These are phyloP conservation scores for Yamagishiella unicocca DNA, from an alignment of 139 green algal genomes.

Conservation along the genomic window DNA sequence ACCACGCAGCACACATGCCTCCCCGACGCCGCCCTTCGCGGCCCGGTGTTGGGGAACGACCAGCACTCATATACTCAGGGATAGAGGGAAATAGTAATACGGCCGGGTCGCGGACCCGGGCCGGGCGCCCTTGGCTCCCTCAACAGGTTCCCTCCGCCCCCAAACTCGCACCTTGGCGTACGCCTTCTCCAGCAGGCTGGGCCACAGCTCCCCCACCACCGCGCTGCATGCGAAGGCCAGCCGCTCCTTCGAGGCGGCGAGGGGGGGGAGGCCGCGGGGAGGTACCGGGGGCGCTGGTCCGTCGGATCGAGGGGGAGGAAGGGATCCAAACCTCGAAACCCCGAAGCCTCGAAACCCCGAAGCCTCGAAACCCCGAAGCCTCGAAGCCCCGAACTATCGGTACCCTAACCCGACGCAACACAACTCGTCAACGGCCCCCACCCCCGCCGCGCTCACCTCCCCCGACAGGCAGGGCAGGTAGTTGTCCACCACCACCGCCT, in stretches of 20 bases:
- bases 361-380: too few species aligned
- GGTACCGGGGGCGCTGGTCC: background rate
- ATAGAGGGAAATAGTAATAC: too few species aligned
- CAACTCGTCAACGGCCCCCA: too few species aligned
- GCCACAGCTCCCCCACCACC: slow-evolving; percentile 71
- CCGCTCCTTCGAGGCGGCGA: background rate
- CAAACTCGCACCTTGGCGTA: slow-evolving; percentile 69
- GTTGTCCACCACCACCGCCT: slow-evolving; percentile 54
- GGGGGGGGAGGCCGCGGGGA: background rate
- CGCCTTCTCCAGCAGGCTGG: slow-evolving; percentile 71
- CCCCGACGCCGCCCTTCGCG: background rate
- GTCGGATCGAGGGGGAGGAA: background rate
- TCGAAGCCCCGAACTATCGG: too few species aligned
- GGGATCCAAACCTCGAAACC: background rate
- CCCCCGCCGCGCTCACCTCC: slow-evolving; percentile 9
- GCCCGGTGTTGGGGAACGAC: too few species aligned
- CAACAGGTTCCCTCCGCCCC: background rate
- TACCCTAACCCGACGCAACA: too few species aligned
- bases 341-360: too few species aligned
- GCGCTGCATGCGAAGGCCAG: slow-evolving; percentile 48
- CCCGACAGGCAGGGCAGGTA: slow-evolving; percentile 47
- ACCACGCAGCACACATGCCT: background rate
- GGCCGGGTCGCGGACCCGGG: too few species aligned
- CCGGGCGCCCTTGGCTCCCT: background rate
- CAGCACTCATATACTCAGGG: too few species aligned